A percentile compares a stretch with the other conserved stretches of the same genome.
Evolutionary conservation across 768 basidiomycete species (phyloP).

Genomic region (Lactarius psammicola): DNA sequence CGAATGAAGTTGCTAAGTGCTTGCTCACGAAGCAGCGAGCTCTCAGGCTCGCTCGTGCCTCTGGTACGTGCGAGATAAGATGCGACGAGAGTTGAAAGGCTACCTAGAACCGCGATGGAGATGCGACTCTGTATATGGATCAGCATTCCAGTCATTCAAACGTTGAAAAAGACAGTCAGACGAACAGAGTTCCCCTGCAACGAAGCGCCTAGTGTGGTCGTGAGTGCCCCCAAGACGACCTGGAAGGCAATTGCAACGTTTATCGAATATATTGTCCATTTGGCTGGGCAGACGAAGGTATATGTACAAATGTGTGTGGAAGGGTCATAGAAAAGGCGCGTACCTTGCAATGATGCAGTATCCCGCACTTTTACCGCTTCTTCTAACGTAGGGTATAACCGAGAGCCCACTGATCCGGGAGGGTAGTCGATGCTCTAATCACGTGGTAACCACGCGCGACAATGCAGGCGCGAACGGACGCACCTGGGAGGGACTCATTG

Average conservation of each 20-base stretch:
- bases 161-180: neutral
- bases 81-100: constrained; percentile 60
- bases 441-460: neutral
- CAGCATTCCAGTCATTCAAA: neutral
- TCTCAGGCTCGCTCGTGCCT: constrained; percentile 67
- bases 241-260: constrained; percentile 32
- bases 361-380: constrained; percentile 1
- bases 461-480: neutral
- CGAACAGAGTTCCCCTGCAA: constrained; percentile 18
- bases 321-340: neutral
- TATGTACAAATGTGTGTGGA: neutral
- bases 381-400: neutral
- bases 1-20: constrained; percentile 67
- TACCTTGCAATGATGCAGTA: neutral
- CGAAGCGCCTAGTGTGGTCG: constrained; percentile 28
- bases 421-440: neutral
- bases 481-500: neutral
- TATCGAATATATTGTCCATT: constrained; percentile 17
- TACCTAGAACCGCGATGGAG: constrained; percentile 46
- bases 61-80: constrained; percentile 70
- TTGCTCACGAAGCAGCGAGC: constrained; percentile 52
- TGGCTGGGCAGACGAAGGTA: neutral
- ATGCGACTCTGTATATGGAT: constrained; percentile 35
- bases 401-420: neutral
- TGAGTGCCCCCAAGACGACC: constrained; percentile 30